phyloP scores from a whole-genome alignment of 2,329 filamentous ascomycete genomes.

The Colletotrichum lindemuthianum region DNA sequence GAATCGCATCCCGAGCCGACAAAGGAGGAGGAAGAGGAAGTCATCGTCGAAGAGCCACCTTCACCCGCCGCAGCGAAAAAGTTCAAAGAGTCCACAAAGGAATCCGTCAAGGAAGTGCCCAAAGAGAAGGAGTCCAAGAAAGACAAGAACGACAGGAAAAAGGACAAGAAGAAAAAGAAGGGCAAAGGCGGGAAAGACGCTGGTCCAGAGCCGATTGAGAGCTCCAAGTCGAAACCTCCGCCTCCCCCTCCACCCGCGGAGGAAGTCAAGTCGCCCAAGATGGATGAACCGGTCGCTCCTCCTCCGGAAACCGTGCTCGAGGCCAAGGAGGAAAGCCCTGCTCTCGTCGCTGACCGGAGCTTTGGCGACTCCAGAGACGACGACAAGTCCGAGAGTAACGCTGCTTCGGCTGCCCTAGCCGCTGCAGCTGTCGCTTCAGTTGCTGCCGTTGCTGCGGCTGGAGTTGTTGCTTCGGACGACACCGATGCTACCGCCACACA shows the following conservation, averaged over 20 bases:
- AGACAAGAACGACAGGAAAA: conserved; percentile 35
- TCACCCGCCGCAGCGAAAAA: not conserved
- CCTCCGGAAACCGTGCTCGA: conserved; percentile 8
- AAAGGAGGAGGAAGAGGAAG: conserved; percentile 1
- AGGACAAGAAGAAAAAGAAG: conserved; percentile 36
- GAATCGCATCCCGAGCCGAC: conserved; percentile 5
- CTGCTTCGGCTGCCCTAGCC: not conserved
- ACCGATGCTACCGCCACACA: not conserved
- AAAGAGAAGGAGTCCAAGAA: conserved; percentile 1
- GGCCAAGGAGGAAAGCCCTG: conserved; percentile 7
- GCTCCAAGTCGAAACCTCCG: conserved; percentile 4
- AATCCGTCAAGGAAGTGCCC: conserved; percentile 17
- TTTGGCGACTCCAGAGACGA: conserved; percentile 8
- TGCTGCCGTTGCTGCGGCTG: not conserved
- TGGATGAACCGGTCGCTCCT: conserved; percentile 17
- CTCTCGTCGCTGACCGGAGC: not conserved
- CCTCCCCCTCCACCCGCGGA: conserved; percentile 12
- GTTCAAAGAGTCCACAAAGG: conserved; percentile 15
- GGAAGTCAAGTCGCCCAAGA: conserved; percentile 18
- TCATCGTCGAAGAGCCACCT: not conserved
- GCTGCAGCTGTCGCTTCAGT: conserved; percentile 9
- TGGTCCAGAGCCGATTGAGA: conserved; percentile 13
- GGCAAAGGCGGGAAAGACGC: conserved; percentile 32
- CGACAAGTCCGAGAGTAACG: conserved; percentile 1
- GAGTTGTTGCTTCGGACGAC: not conserved